These are phyloP conservation scores for Penicillium nucicola DNA, from an alignment of 495 filamentous ascomycete species.

Conservation along the genomic window DNA sequence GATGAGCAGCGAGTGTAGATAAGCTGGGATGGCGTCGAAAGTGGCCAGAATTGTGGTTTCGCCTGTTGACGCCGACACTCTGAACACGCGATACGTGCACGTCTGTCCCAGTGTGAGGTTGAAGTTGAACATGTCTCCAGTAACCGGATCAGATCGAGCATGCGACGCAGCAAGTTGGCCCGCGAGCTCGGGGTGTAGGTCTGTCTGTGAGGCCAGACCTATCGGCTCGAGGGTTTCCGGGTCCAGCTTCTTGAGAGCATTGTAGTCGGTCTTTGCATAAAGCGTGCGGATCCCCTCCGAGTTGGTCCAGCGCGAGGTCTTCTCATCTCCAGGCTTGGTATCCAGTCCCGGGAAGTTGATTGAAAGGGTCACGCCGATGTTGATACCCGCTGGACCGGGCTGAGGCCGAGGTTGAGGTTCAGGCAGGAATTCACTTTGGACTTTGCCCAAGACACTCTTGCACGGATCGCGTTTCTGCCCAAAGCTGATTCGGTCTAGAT, in stretches of 20 bases:
- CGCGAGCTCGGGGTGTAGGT: slow-evolving; percentile 62
- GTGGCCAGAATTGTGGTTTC: slow-evolving; percentile 68
- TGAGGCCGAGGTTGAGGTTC: neutral
- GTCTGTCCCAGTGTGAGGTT: slow-evolving; percentile 54
- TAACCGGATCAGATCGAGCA: slow-evolving; percentile 64
- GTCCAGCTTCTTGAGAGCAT: slow-evolving; percentile 56
- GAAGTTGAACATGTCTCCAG: slow-evolving; percentile 76
- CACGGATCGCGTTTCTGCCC: slow-evolving; percentile 67
- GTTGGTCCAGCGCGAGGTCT: slow-evolving; percentile 14
- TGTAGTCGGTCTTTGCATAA: slow-evolving; percentile 60
- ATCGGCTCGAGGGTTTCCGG: slow-evolving; percentile 70
- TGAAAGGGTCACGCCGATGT: slow-evolving; percentile 60
- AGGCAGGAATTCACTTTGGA: slow-evolving; percentile 52
- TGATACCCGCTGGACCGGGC: slow-evolving; percentile 31
- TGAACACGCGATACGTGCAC: slow-evolving; percentile 64
- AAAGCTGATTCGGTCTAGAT: slow-evolving; percentile 47
- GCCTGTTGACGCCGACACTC: slow-evolving; percentile 55
- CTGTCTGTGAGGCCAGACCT: slow-evolving; percentile 51
- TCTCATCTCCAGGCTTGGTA: neutral
- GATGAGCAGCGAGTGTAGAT: slow-evolving; percentile 72
- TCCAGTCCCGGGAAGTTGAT: slow-evolving; percentile 53
- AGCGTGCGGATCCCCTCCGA: slow-evolving; percentile 43
- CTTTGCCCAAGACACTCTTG: slow-evolving; percentile 61
- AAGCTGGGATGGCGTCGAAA: slow-evolving; percentile 54
- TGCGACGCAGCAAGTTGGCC: slow-evolving; percentile 65